These are phyloP conservation scores for Rhizopogon vinicolor DNA, from an alignment of 768 basidiomycete genomes.

Conservation along the genomic window DNA sequence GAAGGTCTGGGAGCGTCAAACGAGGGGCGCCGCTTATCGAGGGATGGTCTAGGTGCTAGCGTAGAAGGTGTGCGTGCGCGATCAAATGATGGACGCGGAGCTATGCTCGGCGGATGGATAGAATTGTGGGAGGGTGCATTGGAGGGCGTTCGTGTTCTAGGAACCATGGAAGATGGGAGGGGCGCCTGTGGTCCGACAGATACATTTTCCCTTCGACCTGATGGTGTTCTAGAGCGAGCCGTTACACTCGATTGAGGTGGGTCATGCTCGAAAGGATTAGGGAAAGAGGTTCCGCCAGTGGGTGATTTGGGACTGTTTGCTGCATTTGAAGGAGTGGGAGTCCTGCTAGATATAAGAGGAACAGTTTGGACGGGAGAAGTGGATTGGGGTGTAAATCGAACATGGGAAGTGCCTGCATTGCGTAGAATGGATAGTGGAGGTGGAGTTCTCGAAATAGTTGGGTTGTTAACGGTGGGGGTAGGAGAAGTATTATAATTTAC, in stretches of 20 bases:
- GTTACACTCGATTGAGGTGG: background rate
- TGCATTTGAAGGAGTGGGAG: slow-evolving; percentile 17
- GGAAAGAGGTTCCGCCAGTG: slow-evolving; percentile 6
- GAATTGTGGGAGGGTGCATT: background rate
- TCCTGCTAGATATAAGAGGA: slow-evolving; percentile 9
- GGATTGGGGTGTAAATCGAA: slow-evolving; percentile 5
- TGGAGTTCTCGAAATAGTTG: background rate
- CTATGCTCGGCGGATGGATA: slow-evolving; percentile 8
- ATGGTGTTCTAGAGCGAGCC: slow-evolving; percentile 9
- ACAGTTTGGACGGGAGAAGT: slow-evolving; percentile 12
- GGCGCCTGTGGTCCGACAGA: background rate
- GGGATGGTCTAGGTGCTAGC: slow-evolving; percentile 9
- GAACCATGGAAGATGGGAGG: slow-evolving; percentile 4
- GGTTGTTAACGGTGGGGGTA: background rate
- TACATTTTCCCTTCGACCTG: slow-evolving; percentile 10
- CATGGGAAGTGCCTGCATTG: slow-evolving; percentile 4
- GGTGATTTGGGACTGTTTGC: slow-evolving; percentile 5
- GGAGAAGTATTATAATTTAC: slow-evolving; percentile 8
- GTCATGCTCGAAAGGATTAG: slow-evolving; percentile 10
- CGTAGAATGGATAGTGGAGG: slow-evolving; percentile 1
- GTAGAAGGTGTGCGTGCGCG: slow-evolving; percentile 13
- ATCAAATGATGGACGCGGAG: slow-evolving; percentile 14
- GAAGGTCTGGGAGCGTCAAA: slow-evolving; percentile 1
- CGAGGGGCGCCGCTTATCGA: slow-evolving; percentile 8
- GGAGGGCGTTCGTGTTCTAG: background rate